Percentiles rank a stretch among this genome's conserved stretches.
These are phyloP conservation scores for Spiromastix sp. DNA, from an alignment of 2,329 filamentous ascomycete genomes.

Conservation along the genomic window DNA sequence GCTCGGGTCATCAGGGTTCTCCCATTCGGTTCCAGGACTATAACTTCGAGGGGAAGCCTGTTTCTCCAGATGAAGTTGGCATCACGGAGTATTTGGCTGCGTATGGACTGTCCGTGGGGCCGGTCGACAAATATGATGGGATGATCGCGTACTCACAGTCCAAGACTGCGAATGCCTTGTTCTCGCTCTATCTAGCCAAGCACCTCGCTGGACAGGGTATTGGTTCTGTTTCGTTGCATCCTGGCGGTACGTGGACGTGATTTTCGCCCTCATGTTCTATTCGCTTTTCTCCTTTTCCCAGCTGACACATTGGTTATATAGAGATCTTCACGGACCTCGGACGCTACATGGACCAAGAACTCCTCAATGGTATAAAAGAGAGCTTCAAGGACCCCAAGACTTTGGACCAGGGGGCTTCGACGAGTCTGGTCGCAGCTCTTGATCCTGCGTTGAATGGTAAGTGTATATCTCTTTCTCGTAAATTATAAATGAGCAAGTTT, in stretches of 20 bases:
- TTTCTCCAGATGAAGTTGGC: neutral
- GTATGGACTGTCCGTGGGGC: neutral
- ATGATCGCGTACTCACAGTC: conserved; percentile 28
- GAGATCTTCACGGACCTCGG: neutral
- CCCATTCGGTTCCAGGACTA: conserved; percentile 21
- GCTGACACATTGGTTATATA: neutral
- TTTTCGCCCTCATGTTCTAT: neutral
- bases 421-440: conserved; percentile 31
- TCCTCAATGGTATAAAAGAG: neutral
- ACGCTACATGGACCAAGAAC: neutral
- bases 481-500: neutral
- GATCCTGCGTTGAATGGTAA: conserved; percentile 26
- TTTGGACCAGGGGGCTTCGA: conserved; percentile 30
- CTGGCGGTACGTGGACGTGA: conserved; percentile 16
- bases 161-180: conserved; percentile 33
- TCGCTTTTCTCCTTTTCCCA: neutral
- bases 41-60: conserved; percentile 12
- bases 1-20: conserved; percentile 16
- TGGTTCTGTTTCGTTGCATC: conserved; percentile 25
- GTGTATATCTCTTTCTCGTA: neutral
- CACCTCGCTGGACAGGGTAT: conserved; percentile 19
- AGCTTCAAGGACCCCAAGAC: conserved; percentile 17
- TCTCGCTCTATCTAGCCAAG: conserved; percentile 24
- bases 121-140: conserved; percentile 5
- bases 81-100: neutral